Conservation (phyloP, 331 rosid genomes). For the Ulmus americana region DNA sequence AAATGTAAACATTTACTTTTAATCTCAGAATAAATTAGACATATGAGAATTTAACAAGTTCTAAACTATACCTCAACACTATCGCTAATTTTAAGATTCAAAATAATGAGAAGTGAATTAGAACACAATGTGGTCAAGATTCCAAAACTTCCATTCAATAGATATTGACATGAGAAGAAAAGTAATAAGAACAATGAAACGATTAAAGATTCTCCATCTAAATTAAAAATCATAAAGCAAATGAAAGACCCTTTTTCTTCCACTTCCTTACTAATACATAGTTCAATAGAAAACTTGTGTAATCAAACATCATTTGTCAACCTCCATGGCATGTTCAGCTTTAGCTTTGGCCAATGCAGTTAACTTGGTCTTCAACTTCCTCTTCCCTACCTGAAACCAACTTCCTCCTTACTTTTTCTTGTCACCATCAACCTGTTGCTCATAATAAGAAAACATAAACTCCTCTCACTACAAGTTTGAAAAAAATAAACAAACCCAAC, state of each 20-base stretch:
- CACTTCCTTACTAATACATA: neutral
- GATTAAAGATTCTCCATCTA: neutral
- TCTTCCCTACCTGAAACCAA: slow-evolving; percentile 84
- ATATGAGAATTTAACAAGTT: too few relatives aligned
- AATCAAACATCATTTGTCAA: slow-evolving; percentile 57
- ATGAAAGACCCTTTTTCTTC: neutral
- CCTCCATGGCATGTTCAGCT: slow-evolving; percentile 82
- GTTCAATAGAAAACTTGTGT: slow-evolving; percentile 7
- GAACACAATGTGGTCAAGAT: neutral
- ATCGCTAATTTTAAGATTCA: too few relatives aligned
- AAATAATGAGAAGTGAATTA: neutral
- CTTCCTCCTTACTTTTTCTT: slow-evolving; percentile 56
- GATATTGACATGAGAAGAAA: neutral
- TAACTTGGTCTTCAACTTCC: slow-evolving; percentile 74
- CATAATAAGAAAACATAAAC: neutral
- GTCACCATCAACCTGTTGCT: slow-evolving; percentile 55
- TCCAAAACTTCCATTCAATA: neutral
- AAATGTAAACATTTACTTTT: too few relatives aligned
- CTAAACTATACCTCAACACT: too few relatives aligned
- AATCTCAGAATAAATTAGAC: too few relatives aligned
- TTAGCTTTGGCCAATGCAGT: slow-evolving; percentile 65
- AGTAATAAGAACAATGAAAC: neutral
- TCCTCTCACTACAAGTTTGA: neutral
- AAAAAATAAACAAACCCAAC: neutral
- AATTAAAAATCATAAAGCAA: neutral